Conservation (phyloP, 768 basidiomycete genomes). For the Pulveroboletus sp. region DNA sequence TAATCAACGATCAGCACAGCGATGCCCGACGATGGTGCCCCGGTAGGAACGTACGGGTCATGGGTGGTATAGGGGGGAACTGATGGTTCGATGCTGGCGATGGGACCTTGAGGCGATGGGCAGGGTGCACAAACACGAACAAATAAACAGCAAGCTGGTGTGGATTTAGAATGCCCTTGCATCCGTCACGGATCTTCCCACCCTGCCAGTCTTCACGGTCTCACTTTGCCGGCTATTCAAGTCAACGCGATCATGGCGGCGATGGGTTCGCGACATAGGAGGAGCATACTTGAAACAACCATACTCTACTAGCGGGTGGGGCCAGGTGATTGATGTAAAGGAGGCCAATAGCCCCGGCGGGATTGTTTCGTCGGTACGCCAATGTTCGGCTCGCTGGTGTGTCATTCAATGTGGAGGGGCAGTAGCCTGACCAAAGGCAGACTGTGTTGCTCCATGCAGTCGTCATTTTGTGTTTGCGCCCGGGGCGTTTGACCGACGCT, state of each 20-base stretch:
- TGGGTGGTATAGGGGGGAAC: conserved; percentile 17
- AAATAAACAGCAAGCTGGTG: conserved; percentile 21
- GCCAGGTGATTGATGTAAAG: conserved; percentile 6
- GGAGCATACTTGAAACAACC: conserved; percentile 3
- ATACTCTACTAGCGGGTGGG: conserved; percentile 1
- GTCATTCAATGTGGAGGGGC: no score
- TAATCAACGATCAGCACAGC: conserved; percentile 28
- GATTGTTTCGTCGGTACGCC: conserved; percentile 9
- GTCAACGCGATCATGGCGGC: not conserved
- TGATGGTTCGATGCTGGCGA: conserved; percentile 6
- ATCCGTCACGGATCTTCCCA: conserved; percentile 9
- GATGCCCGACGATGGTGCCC: not conserved
- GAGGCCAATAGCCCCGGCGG: conserved; percentile 5
- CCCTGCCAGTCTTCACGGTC: conserved; percentile 2
- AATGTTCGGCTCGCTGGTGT: conserved; percentile 3
- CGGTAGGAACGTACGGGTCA: conserved; percentile 49
- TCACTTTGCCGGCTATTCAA: conserved; percentile 9
- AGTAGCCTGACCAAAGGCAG: not conserved
- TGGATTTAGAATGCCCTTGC: no score
- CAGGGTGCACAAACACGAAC: conserved; percentile 16
- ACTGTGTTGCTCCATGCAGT: conserved; percentile 5
- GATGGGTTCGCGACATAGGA: conserved; percentile 3
- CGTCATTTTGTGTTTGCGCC: not conserved
- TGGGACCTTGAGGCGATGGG: conserved; percentile 1
- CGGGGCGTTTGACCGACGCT: not conserved